These are phyloP conservation scores for Mayamaea pseudoterrestris DNA, from an alignment of 108 stramenopile genomes.

Conservation along the genomic window DNA sequence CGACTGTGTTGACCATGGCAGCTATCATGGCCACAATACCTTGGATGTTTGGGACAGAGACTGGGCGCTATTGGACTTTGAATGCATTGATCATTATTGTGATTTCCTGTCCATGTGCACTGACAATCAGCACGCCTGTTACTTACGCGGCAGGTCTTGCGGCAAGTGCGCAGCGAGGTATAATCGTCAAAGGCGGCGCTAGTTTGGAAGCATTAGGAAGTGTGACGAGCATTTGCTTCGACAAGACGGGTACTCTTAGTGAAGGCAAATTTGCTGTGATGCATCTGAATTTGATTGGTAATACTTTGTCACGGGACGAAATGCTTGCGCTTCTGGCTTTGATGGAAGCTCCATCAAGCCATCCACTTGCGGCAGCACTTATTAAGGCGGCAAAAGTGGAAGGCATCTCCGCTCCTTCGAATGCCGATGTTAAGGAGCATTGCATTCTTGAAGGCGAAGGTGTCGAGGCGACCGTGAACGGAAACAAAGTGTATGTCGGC, in stretches of 20 bases:
- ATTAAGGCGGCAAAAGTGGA: slow-evolving; percentile 49
- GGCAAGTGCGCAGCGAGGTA: slow-evolving; percentile 64
- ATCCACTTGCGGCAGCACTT: slow-evolving; percentile 64
- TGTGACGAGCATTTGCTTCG: slow-evolving; percentile 45
- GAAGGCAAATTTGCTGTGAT: slow-evolving; percentile 55
- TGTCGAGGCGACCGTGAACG: slow-evolving; percentile 38
- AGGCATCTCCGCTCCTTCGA: slow-evolving; percentile 22
- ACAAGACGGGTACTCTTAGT: slow-evolving; percentile 80
- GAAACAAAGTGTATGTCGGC: slow-evolving; percentile 46
- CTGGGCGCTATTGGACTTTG: slow-evolving; percentile 39
- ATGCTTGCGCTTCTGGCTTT: slow-evolving; percentile 33
- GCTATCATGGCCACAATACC: slow-evolving; percentile 64
- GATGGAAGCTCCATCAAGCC: slow-evolving; percentile 60
- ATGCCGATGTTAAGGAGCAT: slow-evolving; percentile 30
- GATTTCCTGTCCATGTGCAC: slow-evolving; percentile 71
- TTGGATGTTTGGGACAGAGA: slow-evolving; percentile 49
- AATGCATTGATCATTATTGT: slow-evolving; percentile 70
- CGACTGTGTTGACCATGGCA: slow-evolving; percentile 42
- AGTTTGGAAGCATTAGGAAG: slow-evolving; percentile 55
- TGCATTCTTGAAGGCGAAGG: slow-evolving; percentile 55
- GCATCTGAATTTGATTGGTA: slow-evolving; percentile 23
- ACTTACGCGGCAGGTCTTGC: slow-evolving; percentile 74
- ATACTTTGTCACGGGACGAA: slow-evolving; percentile 18
- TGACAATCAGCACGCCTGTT: slow-evolving; percentile 82
- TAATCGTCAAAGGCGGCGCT: slow-evolving; percentile 71